Base-by-base conservation (phyloP, 2,329 filamentous ascomycete genomes). In the Blastomyces emzantsi region DNA sequence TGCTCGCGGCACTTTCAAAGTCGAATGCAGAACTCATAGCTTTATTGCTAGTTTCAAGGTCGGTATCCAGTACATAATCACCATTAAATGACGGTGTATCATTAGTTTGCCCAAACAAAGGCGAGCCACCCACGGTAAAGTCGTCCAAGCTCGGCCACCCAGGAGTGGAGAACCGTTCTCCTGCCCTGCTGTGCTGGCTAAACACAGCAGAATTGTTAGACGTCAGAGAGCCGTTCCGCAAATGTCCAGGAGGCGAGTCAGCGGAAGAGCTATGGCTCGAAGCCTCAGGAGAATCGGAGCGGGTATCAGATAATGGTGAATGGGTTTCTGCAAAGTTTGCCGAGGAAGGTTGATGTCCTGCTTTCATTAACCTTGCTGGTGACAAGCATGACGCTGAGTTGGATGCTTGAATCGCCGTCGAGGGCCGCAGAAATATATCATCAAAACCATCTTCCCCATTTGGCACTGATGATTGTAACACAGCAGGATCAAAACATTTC, bases 11-110 rank as follows among this genome's bases (percentile, higher is more conserved):
- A 64, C 77, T 79, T 54, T 80, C 78, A 65, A 80, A 80, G 66
- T 80, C 78, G 64, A 80, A 80, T 15, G 77, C 77, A 36, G 77
- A 78, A 66, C 78, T 77, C 78, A 80, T 79, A 19, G 76, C 77
- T 65, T 74, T 76, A 65, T 80, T 80, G 64, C 77, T 80, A 7
- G 72, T 74, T 65, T 80, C 78, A 54, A 79, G 67, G 61, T 80
- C 78, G 33, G 73, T 66, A 22, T 74, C 74, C 64, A 70, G 67
- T 6, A 67, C 64, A 60, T 73, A 73, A 6, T 68, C 68, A 30
- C 67, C 68, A 62, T 77, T 73, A 62, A 78, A 68, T 13, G 72
- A 69, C 15, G 69, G 67, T 60, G 75, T 70, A 9, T 73, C 72
- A 8, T 73, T 69, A 60, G 77, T 74, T 54, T 77, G 71, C 17